Conservation (phyloP, 257 asterid species). For the Forsythia viridissima region DNA sequence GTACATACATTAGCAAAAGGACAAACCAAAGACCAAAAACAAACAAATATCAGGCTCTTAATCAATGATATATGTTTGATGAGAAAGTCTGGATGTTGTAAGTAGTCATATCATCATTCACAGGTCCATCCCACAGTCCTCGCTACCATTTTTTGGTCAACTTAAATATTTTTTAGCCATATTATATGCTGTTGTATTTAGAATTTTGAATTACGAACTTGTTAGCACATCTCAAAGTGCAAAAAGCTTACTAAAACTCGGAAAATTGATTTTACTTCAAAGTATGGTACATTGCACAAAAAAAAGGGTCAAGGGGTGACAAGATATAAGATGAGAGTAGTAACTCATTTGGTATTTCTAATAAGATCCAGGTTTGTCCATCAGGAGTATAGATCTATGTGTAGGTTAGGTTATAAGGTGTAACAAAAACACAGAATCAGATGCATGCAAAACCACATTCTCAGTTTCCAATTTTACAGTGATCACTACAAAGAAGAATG, state of each 20-base stretch:
- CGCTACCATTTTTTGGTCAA: background rate
- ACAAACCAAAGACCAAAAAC: background rate
- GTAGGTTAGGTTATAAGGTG: background rate
- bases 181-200: background rate
- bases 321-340: background rate
- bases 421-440: background rate
- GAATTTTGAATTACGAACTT: background rate
- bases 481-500: slow-evolving; percentile 5
- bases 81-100: background rate
- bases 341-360: background rate
- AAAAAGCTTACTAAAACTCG: background rate
- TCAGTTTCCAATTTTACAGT: slow-evolving; percentile 5
- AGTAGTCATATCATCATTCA: background rate
- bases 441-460: background rate
- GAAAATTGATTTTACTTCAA: background rate
- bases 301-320: background rate
- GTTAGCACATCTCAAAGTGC: background rate
- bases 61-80: background rate
- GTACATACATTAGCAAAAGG: background rate
- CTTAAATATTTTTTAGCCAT: background rate
- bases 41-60: background rate
- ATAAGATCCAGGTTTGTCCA: slow-evolving; percentile 5
- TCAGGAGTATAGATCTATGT: background rate
- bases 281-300: background rate
- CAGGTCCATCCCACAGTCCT: slow-evolving; percentile 7